Conservation (phyloP, 2,329 filamentous ascomycete genomes). For the Acrodontium crateriforme region DNA sequence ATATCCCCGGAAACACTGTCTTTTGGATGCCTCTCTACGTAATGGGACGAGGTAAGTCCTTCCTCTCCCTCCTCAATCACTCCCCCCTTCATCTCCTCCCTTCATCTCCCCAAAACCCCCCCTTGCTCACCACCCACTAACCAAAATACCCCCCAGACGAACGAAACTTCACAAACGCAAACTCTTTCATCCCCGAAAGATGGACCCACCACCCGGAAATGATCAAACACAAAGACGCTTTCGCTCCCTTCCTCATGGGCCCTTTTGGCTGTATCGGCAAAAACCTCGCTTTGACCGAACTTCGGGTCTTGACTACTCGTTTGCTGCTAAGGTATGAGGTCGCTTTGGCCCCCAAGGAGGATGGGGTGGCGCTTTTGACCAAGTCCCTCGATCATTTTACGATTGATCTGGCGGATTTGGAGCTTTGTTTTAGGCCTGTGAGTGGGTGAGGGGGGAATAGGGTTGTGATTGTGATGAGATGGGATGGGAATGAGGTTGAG, state of each 20-base stretch:
- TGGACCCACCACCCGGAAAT: constrained; percentile 23
- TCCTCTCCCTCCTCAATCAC: too few species aligned
- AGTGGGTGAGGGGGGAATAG: constrained; percentile 1
- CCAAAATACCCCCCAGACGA: constrained; percentile 8
- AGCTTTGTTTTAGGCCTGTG: constrained; percentile 11
- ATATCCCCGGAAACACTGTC: constrained; percentile 18
- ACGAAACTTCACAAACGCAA: constrained; percentile 14
- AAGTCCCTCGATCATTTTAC: constrained; percentile 26
- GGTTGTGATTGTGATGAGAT: background rate
- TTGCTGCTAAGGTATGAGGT: constrained; percentile 25
- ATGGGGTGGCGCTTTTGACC: constrained; percentile 19
- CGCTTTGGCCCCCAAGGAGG: constrained; percentile 23
- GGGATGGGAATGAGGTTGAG: background rate
- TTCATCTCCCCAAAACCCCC: too few species aligned
- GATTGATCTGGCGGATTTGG: constrained; percentile 14
- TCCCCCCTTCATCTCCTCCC: background rate
- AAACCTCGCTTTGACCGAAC: constrained; percentile 23
- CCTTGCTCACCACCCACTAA: too few species aligned
- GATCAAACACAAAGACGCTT: constrained; percentile 22
- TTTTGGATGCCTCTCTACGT: constrained; percentile 10
- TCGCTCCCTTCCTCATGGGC: constrained; percentile 23
- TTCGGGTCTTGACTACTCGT: constrained; percentile 22
- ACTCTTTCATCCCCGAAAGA: constrained; percentile 23
- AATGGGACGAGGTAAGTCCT: constrained; percentile 11
- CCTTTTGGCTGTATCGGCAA: constrained; percentile 26